Conservation (phyloP, 2,329 filamentous ascomycete genomes). For the Dryadomyces quercivorus region DNA sequence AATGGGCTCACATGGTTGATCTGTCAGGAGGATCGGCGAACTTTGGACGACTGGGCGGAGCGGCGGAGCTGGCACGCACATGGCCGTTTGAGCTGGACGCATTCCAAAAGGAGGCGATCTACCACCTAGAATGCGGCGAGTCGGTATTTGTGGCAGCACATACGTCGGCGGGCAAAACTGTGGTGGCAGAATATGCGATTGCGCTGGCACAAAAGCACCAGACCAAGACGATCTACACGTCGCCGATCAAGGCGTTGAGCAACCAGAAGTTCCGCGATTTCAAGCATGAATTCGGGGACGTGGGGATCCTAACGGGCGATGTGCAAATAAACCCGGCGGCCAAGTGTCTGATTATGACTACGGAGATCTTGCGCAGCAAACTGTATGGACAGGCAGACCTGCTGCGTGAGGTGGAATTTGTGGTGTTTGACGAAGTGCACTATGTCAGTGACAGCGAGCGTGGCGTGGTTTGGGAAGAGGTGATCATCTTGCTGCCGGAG, state of each 20-base stretch:
- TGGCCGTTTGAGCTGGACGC: constrained; percentile 97
- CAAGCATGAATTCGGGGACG: constrained; percentile 78
- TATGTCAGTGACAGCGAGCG: constrained; percentile 95
- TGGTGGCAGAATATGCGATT: constrained; percentile 96
- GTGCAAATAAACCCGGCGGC: constrained; percentile 97
- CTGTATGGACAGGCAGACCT: constrained; percentile 91
- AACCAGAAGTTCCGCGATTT: constrained; percentile 99
- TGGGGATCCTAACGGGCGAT: constrained; percentile 92
- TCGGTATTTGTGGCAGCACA: constrained; percentile 97
- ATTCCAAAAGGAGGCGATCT: constrained; percentile 97
- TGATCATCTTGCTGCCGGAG: constrained; percentile 98
- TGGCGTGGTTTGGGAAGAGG: constrained; percentile 98
- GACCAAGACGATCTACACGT: constrained; percentile 99
- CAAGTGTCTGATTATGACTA: constrained; percentile 98
- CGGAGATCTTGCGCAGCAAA: constrained; percentile 96
- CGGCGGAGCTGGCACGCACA: constrained; percentile 71
- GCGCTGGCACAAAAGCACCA: constrained; percentile 94
- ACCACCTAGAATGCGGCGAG: constrained; percentile 91
- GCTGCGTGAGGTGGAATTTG: constrained; percentile 94
- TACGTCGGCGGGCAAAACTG: constrained; percentile 95
- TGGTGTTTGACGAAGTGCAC: constrained; percentile 98
- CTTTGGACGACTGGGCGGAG: constrained; percentile 78
- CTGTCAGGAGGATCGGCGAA: constrained; percentile 89
- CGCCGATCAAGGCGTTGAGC: constrained; percentile 93
- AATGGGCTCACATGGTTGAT: constrained; percentile 99